Conservation (phyloP, 768 basidiomycete species). For the Paxillus involutus region DNA sequence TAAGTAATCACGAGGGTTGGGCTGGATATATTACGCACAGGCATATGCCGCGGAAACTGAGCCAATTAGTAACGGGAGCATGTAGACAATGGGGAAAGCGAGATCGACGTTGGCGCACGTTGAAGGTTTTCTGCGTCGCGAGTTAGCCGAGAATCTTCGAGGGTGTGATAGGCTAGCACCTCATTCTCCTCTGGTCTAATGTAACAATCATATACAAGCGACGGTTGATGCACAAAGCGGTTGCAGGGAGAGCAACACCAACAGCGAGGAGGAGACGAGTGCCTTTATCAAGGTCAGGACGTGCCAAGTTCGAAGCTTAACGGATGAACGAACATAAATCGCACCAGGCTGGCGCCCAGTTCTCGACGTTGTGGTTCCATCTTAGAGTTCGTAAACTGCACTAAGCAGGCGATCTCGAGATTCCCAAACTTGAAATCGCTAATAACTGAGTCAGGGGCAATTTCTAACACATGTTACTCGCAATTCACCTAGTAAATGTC, state of each 20-base stretch:
- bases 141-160: neutral
- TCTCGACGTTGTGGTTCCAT: constrained; percentile 34
- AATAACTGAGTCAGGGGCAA: neutral
- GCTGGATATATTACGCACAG: constrained; percentile 8
- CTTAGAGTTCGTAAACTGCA: constrained; percentile 35
- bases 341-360: constrained; percentile 47
- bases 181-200: constrained; percentile 7
- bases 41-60: constrained; percentile 44
- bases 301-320: neutral
- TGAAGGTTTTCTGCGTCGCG: constrained; percentile 16
- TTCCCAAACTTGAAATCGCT: constrained; percentile 32
- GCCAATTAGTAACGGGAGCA: constrained; percentile 47
- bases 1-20: neutral
- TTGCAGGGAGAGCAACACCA: constrained; percentile 37
- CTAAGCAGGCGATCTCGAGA: constrained; percentile 21
- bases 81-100: constrained; percentile 41
- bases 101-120: constrained; percentile 30
- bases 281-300: constrained; percentile 7
- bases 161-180: constrained; percentile 1
- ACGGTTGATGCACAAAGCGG: constrained; percentile 46
- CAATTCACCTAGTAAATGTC: neutral
- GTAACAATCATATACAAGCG: constrained; percentile 47
- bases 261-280: constrained; percentile 33
- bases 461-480: too few species aligned
- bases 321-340: constrained; percentile 46